Evolutionary conservation across 768 basidiomycete genomes (phyloP).

Genomic region (Hemileccinum impolitum): DNA sequence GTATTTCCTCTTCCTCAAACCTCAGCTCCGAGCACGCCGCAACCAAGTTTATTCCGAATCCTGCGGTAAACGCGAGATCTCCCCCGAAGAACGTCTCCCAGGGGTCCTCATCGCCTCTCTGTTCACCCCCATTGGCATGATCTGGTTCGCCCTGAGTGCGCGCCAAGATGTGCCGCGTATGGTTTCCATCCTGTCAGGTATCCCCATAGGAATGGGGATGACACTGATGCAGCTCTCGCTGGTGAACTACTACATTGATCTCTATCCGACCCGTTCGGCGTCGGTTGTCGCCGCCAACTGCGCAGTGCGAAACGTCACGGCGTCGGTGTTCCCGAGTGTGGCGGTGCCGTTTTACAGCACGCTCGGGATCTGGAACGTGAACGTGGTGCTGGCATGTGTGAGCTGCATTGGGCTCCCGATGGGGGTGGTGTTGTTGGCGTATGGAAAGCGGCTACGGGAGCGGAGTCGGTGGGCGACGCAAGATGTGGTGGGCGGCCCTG

Average conservation of each 20-base stretch:
- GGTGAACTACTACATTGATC: conserved; percentile 27
- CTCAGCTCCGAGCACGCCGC: conserved; percentile 16
- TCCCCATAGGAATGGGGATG: conserved; percentile 27
- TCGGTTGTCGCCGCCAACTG: conserved; percentile 28
- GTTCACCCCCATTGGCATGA: conserved; percentile 25
- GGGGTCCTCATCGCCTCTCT: conserved; percentile 22
- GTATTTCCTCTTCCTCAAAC: conserved; percentile 25
- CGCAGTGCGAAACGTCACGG: conserved; percentile 19
- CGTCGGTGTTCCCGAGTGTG: conserved; percentile 23
- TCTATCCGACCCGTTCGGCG: conserved; percentile 25
- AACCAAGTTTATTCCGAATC: conserved; percentile 16
- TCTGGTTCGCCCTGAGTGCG: conserved; percentile 24
- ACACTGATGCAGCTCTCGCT: conserved; percentile 25
- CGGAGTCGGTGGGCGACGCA: conserved; percentile 27
- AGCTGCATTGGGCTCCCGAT: conserved; percentile 25
- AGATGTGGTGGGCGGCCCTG: conserved; percentile 2
- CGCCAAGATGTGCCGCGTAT: conserved; percentile 7
- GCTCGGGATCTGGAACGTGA: conserved; percentile 19
- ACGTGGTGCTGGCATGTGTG: conserved; percentile 16
- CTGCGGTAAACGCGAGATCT: conserved; percentile 16
- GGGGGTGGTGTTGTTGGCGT: conserved; percentile 16
- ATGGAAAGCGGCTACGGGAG: conserved; percentile 21
- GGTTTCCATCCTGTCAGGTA: conserved; percentile 18
- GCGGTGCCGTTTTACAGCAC: conserved; percentile 22
- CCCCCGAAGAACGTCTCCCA: conserved; percentile 27